Evolutionary conservation across 2,329 filamentous ascomycete species (phyloP).

Genomic region (Pseudogymnoascus sp.): DNA sequence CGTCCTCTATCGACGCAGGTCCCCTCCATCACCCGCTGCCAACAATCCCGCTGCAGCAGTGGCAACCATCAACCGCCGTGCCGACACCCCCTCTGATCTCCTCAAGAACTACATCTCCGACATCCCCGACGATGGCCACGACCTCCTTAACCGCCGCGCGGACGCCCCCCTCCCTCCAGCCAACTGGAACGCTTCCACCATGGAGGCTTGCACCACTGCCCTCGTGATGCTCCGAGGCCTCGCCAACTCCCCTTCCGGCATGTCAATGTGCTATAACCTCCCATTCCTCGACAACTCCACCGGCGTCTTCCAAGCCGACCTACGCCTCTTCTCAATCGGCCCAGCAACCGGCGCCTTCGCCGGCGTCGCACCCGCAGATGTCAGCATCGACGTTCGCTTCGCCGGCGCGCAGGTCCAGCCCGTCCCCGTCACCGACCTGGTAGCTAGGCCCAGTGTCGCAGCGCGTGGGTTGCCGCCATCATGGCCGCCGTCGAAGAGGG

Average conservation of each 20-base stretch:
- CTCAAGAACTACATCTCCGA: not conserved
- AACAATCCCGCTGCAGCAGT: constrained; percentile 1
- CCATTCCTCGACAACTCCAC: constrained; percentile 58
- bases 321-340: constrained; percentile 65
- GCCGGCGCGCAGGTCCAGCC: constrained; percentile 44
- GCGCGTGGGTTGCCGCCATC: constrained; percentile 19
- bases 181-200: constrained; percentile 47
- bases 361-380: constrained; percentile 42
- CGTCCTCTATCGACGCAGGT: not conserved
- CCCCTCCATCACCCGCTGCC: not conserved
- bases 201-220: constrained; percentile 49
- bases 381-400: constrained; percentile 48
- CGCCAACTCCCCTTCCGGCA: constrained; percentile 64
- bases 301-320: constrained; percentile 67
- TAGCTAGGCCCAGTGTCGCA: not conserved
- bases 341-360: constrained; percentile 38
- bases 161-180: not conserved
- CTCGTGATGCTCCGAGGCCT: constrained; percentile 45
- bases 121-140: not conserved
- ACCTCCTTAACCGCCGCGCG: not conserved
- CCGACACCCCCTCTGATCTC: not conserved
- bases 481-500: constrained; percentile 17
- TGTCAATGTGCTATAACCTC: constrained; percentile 77
- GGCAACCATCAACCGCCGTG: not conserved
- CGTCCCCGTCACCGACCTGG: constrained; percentile 27